Base-by-base conservation (phyloP, 176 grass and related monocot species). In the Alloteropsis semialata region DNA sequence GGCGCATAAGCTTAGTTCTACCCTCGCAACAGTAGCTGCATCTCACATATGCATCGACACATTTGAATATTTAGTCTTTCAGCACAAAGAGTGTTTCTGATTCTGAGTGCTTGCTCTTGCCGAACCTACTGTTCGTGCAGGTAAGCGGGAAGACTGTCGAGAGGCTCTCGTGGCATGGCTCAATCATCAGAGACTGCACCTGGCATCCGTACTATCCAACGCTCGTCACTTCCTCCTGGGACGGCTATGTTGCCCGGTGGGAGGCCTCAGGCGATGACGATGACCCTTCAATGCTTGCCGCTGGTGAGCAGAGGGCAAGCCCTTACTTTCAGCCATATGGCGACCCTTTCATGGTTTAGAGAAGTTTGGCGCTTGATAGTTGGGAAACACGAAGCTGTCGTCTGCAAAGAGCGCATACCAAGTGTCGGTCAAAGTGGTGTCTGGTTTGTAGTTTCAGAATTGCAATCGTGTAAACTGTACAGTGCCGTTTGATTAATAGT, bases 201-300 rank as follows among this genome's bases (percentile, higher is more conserved):
- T 98, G 95, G 95, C 95, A 98, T 74, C 95, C 95, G 1, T 80
- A 86, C 75, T 24, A 71, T 15, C 92, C 89, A 11, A 89, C 84
- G 0, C 82, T 98, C 3, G 79, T 98, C 37, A 95, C 82, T 76
- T 98, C 95, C 12, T 94, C 95, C 39, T 98, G 90, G 95, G 95
- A 98, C 5, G 89, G 92, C 38, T 91, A 70, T 34, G 10, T 98
- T 36, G 86, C 85, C 22, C 86, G 88, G 38, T 98, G 92, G 95
- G 95, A 97, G 65, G 87, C 89, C 14, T 90, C 90, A 0, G 88
- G 92, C 0, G 63, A 87, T 11, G 75, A 80, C 8, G 32, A 77
- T 0, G 83, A 89, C 81, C 84, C 83, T 14, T 66, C n/a, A 0
- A 41, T 54, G 75, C 78, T 87, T 17, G 51, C 72, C 14, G 11